phyloP scores from a whole-genome alignment of 129 eudicot species.

The Chrysanthemum makinoi region DNA sequence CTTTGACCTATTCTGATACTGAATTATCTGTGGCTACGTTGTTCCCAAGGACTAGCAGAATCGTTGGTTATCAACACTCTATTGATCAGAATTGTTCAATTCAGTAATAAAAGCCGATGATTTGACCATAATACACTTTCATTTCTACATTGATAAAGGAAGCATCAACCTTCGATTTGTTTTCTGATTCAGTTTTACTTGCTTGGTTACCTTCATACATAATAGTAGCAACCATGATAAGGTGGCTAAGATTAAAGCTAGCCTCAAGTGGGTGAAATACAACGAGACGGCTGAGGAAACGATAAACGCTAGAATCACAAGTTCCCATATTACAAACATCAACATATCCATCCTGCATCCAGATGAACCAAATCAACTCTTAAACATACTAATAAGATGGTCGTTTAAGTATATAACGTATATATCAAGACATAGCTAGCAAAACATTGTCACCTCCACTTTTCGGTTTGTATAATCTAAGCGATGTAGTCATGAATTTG shows the following conservation, averaged over 20 bases:
- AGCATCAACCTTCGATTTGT: conserved; percentile 94
- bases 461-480: too few species aligned
- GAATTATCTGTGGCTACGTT: too few species aligned
- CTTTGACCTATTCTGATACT: too few species aligned
- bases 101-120: conserved; percentile 17
- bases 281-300: conserved; percentile 76
- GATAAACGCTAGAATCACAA: conserved; percentile 66
- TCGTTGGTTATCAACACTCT: too few species aligned
- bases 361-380: background rate
- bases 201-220: conserved; percentile 81
- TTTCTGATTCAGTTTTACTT: conserved; percentile 66
- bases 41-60: too few species aligned
- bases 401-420: too few species aligned
- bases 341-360: conserved; percentile 83
- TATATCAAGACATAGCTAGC: too few species aligned
- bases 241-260: conserved; percentile 58
- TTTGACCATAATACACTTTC: background rate
- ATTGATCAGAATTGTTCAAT: conserved; percentile 4
- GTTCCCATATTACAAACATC: conserved; percentile 83
- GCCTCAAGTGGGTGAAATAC: conserved; percentile 64
- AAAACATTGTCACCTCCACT: too few species aligned
- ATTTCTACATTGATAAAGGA: conserved; percentile 72
- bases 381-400: too few species aligned
- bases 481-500: too few species aligned
- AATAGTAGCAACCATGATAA: conserved; percentile 58